phyloP scores from a whole-genome alignment of 177 flowering plant genomes.

The Vitis hybrid region DNA sequence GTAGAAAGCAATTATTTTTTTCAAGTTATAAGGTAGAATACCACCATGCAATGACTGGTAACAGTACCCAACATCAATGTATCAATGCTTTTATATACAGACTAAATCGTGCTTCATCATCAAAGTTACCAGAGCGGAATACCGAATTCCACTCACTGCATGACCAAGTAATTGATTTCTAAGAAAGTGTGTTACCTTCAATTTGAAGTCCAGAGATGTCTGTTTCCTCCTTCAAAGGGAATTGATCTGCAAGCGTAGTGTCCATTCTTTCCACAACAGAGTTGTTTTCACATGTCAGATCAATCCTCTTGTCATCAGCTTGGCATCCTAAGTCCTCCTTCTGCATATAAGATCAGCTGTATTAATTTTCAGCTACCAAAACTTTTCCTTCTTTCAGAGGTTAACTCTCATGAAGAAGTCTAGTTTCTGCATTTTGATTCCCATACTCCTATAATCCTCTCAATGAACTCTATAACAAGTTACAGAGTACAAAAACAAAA shows the following conservation, averaged over 20 bases:
- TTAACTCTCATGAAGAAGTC: neutral
- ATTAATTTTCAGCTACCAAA: slow-evolving; percentile 1
- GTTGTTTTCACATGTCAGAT: slow-evolving; percentile 8
- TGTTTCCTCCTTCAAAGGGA: slow-evolving; percentile 12
- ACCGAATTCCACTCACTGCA: neutral
- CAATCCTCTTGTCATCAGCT: slow-evolving; percentile 18
- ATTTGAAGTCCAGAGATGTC: slow-evolving; percentile 17
- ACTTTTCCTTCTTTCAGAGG: neutral
- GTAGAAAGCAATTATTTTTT: too few species aligned
- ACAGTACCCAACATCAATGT: neutral
- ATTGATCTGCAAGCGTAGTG: slow-evolving; percentile 16
- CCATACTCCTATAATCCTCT: neutral
- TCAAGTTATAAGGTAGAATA: too few species aligned
- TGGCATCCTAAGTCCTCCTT: slow-evolving; percentile 16
- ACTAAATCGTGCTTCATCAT: too few species aligned
- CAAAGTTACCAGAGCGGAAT: neutral
- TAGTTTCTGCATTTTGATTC: neutral
- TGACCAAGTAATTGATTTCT: neutral
- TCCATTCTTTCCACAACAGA: neutral
- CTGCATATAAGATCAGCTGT: slow-evolving; percentile 27
- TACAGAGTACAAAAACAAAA: neutral
- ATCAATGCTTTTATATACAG: too few species aligned
- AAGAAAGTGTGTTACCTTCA: slow-evolving; percentile 31
- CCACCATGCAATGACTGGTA: too few species aligned
- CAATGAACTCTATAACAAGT: neutral